Conservation (phyloP, 2,329 filamentous ascomycete genomes). For the Chaetothyriales sp. region DNA sequence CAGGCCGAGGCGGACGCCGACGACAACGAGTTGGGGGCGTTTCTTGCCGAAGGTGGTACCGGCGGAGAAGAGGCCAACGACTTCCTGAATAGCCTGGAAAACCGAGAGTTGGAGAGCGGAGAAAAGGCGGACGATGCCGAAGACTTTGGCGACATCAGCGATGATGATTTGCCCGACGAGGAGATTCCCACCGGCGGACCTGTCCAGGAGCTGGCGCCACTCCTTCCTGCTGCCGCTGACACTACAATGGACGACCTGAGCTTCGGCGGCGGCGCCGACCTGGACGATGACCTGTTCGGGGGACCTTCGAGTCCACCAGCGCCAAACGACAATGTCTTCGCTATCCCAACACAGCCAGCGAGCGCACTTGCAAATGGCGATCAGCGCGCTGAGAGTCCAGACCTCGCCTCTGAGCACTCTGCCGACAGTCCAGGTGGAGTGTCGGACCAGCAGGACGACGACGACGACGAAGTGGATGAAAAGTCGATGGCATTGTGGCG, state of each 20-base stretch:
- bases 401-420: conserved; percentile 10
- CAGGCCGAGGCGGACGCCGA: conserved; percentile 8
- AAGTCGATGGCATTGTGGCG: conserved; percentile 27
- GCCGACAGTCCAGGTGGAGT: conserved; percentile 7
- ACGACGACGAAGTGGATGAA: conserved; percentile 4
- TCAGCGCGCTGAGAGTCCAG: conserved; percentile 6
- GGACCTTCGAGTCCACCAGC: conserved; percentile 12
- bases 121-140: conserved; percentile 87
- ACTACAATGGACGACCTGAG: conserved; percentile 44
- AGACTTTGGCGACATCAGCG: conserved; percentile 81
- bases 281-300: conserved; percentile 26
- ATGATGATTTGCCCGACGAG: conserved; percentile 79
- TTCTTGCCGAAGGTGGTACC: conserved; percentile 23
- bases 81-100: conserved; percentile 13
- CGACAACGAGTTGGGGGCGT: conserved; percentile 17
- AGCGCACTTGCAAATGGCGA: background rate
- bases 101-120: conserved; percentile 29
- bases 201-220: conserved; percentile 6
- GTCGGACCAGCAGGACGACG: background rate
- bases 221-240: conserved; percentile 31
- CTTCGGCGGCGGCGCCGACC: background rate
- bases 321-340: background rate
- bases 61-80: conserved; percentile 2
- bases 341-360: background rate
- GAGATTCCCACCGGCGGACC: conserved; percentile 24